phyloP scores from a whole-genome alignment of 2,329 filamentous ascomycete species.

The Cadophora sp. region DNA sequence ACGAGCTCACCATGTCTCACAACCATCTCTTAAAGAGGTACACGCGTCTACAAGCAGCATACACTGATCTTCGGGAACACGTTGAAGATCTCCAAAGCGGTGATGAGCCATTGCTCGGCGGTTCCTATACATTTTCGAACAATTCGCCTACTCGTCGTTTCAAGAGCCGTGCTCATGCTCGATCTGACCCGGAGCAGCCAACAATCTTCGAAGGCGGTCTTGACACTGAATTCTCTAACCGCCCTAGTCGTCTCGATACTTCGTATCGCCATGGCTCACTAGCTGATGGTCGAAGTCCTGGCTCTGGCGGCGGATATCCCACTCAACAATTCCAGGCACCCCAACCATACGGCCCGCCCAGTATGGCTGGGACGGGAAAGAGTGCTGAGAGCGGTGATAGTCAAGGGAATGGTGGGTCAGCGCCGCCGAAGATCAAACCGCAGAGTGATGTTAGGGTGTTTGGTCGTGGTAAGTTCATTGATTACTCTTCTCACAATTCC shows the following conservation, averaged over 20 bases:
- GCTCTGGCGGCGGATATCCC: slow-evolving; percentile 4
- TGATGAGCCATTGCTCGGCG: slow-evolving; percentile 20
- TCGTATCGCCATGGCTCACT: slow-evolving; percentile 14
- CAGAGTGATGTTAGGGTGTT: slow-evolving; percentile 26
- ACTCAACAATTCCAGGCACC: slow-evolving; percentile 20
- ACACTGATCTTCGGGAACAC: slow-evolving; percentile 45
- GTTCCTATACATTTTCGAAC: not conserved
- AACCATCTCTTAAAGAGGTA: slow-evolving; percentile 56
- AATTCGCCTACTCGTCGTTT: not conserved
- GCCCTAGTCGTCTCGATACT: not conserved
- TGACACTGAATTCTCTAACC: not conserved
- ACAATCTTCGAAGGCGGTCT: slow-evolving; percentile 11
- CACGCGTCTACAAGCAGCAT: slow-evolving; percentile 55
- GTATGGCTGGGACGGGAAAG: slow-evolving; percentile 1
- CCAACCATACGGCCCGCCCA: slow-evolving; percentile 17
- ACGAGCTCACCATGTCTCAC: slow-evolving; percentile 58
- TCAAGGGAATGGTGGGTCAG: not conserved
- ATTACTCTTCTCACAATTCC: no score
- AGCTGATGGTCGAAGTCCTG: slow-evolving; percentile 15
- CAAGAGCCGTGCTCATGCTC: slow-evolving; percentile 14
- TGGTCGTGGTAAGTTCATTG: slow-evolving; percentile 24
- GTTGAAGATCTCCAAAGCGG: slow-evolving; percentile 30
- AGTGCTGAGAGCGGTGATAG: slow-evolving; percentile 22
- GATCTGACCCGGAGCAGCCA: slow-evolving; percentile 13
- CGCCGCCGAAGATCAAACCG: slow-evolving; percentile 17